Percentiles rank a stretch among this genome's conserved stretches.
phyloP scores from a whole-genome alignment of 331 rosid genomes.

The Cydonia oblonga region DNA sequence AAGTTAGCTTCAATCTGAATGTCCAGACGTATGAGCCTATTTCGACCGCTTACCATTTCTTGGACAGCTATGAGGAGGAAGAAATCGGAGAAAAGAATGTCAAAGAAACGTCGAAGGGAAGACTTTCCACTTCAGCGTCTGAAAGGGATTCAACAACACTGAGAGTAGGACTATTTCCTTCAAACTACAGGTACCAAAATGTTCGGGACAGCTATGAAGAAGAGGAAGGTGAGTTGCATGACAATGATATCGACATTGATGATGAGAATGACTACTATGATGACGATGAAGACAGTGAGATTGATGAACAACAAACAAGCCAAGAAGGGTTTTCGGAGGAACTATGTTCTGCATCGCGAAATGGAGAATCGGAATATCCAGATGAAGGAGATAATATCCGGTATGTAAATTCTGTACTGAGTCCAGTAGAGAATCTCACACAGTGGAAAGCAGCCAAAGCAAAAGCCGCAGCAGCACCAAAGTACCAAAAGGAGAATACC shows the following conservation, averaged over 20 bases:
- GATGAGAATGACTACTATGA: constrained; percentile 19
- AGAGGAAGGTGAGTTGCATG: constrained; percentile 60
- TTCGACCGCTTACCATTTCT: constrained; percentile 30
- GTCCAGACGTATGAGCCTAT: constrained; percentile 70
- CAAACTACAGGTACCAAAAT: constrained; percentile 66
- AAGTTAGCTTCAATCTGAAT: constrained; percentile 80
- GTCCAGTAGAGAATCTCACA: constrained; percentile 64
- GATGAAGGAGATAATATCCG: constrained; percentile 13
- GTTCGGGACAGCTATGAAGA: constrained; percentile 45
- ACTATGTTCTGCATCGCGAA: constrained; percentile 1
- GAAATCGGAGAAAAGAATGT: constrained; percentile 18
- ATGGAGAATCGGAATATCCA: neutral
- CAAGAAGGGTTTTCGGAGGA: constrained; percentile 16
- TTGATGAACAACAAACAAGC: constrained; percentile 15
- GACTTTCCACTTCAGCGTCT: constrained; percentile 14
- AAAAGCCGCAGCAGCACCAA: constrained; percentile 34
- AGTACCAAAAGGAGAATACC: constrained; percentile 50
- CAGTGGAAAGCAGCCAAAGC: constrained; percentile 91
- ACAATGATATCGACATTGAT: constrained; percentile 19
- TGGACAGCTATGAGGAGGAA: constrained; percentile 41
- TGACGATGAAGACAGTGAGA: constrained; percentile 2
- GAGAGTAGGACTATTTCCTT: constrained; percentile 25
- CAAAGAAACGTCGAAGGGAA: neutral
- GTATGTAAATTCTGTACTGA: constrained; percentile 46
- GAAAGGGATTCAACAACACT: constrained; percentile 18